These are phyloP conservation scores for Stygiomarasmius scandens DNA, from an alignment of 1,284 basidiomycete species.

Conservation along the genomic window DNA sequence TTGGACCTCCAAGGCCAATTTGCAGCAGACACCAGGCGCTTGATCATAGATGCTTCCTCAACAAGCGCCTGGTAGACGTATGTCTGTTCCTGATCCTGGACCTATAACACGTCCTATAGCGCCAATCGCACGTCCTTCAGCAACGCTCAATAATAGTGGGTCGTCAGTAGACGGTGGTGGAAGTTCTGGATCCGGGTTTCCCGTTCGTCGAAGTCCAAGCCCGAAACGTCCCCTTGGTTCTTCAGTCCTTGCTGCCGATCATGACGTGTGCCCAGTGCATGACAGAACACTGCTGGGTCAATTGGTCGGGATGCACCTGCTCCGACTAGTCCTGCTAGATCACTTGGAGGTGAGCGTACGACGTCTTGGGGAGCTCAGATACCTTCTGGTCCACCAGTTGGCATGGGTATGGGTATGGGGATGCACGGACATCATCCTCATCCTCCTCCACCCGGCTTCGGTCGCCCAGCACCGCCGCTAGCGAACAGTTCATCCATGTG, in stretches of 20 bases:
- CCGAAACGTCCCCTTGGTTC: slow-evolving; percentile 73
- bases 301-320: slow-evolving; percentile 45
- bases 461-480: slow-evolving; percentile 38
- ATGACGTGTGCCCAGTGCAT: slow-evolving; percentile 59
- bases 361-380: slow-evolving; percentile 49
- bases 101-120: slow-evolving; percentile 63
- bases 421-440: not conserved
- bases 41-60: slow-evolving; percentile 17
- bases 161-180: slow-evolving; percentile 32
- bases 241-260: slow-evolving; percentile 73
- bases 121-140: slow-evolving; percentile 51
- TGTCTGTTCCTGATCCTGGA: slow-evolving; percentile 44
- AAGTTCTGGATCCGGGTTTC: slow-evolving; percentile 65
- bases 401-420: not conserved
- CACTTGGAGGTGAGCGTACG: slow-evolving; percentile 25
- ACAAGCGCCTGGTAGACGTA: slow-evolving; percentile 3
- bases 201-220: slow-evolving; percentile 44
- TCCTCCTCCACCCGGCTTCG: slow-evolving; percentile 30
- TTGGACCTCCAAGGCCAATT: slow-evolving; percentile 54
- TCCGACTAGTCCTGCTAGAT: slow-evolving; percentile 39
- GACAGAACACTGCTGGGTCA: slow-evolving; percentile 38
- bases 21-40: slow-evolving; percentile 35
- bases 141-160: slow-evolving; percentile 18
- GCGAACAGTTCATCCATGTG: slow-evolving; percentile 41
- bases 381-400: slow-evolving; percentile 11